Evolutionary conservation across 2,329 filamentous ascomycete species (phyloP), one percentile per base, ranked within the genome.

Genomic region (Paecilomyces niveus): DNA sequence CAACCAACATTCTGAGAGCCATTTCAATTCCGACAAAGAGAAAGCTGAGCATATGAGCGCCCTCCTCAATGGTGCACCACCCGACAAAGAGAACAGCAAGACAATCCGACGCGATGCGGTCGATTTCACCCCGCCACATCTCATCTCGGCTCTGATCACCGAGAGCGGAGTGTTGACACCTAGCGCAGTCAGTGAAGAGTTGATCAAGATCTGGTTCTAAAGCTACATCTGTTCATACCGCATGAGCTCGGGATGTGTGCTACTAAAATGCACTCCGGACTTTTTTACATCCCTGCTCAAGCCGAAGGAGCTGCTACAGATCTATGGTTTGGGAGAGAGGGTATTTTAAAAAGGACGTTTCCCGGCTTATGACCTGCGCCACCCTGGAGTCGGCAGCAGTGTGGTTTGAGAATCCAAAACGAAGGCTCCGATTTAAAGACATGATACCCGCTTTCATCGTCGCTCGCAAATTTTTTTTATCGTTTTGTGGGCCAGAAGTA

Each of bases 81-180:
- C 59, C 18, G 33, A 62, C 8, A 59, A 60, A 45, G 54, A 32
- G 29, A 57, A 56, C 52, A 26, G 50, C 5, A 58, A 39, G 22
- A 49, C 51, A 13, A 21, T 61, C 21, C 65, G 70, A 39, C 67
- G 65, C 10, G 71, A 76, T 13, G 74, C 72, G 24, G 78, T 80
- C 15, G 78, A 81, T 59, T 80, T 78, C 59, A 80, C 78, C 63
- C 84, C 85, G 7, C 84, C 85, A 6, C 77, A 84, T 63, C 69
- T 86, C 54, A 87, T 88, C 59, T 84, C 82, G 1, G 84, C 83
- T 2, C 79, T 88, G 64, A 85, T 87, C 64, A 88, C 85, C 3
- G 85, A 88, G 67, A 82, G 80, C 32, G 85, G 85, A 56, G 83
- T 87, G 2, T 72, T 86, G 59, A 83, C 85, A 6, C 84, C 85